A percentile compares a stretch with the other conserved stretches of the same genome.
phyloP scores from a whole-genome alignment of 2,329 filamentous ascomycete genomes.

The Aspergillus caelatus region DNA sequence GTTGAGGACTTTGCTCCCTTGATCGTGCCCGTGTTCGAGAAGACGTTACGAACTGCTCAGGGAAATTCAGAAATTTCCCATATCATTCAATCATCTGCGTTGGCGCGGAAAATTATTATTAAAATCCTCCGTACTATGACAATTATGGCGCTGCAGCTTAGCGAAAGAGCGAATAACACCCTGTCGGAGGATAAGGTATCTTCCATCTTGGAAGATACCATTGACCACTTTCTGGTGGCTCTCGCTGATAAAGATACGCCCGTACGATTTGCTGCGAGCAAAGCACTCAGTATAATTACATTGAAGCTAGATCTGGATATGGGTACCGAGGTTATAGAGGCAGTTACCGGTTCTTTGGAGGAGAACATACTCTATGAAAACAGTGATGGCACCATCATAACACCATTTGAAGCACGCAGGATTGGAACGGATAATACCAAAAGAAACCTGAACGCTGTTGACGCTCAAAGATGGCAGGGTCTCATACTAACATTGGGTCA shows the following conservation, averaged over 20 bases:
- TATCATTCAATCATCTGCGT: slow-evolving; percentile 69
- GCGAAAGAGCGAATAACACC: slow-evolving; percentile 35
- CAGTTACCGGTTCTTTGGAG: slow-evolving; percentile 70
- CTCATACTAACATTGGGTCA: slow-evolving; percentile 85
- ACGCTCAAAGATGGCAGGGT: slow-evolving; percentile 88
- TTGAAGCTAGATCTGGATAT: slow-evolving; percentile 77
- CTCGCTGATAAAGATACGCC: slow-evolving; percentile 88
- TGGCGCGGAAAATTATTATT: slow-evolving; percentile 78
- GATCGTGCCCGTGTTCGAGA: slow-evolving; percentile 66
- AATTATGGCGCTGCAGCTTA: slow-evolving; percentile 63
- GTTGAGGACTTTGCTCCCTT: slow-evolving; percentile 73
- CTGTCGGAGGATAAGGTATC: slow-evolving; percentile 38
- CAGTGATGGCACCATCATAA: slow-evolving; percentile 43
- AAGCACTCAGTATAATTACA: slow-evolving; percentile 85
- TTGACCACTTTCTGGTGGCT: slow-evolving; percentile 77
- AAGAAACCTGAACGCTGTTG: slow-evolving; percentile 70
- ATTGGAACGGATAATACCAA: slow-evolving; percentile 44
- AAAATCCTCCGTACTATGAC: slow-evolving; percentile 81
- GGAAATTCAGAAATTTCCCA: slow-evolving; percentile 53
- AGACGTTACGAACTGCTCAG: slow-evolving; percentile 63
- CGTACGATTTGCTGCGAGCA: slow-evolving; percentile 87
- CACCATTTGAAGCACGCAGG: slow-evolving; percentile 35
- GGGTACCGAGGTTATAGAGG: slow-evolving; percentile 84
- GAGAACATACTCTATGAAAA: slow-evolving; percentile 64
- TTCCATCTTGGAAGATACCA: slow-evolving; percentile 73